Evolutionary conservation across 2,329 filamentous ascomycete species (phyloP), one percentile per base, ranked within the genome.

Genomic region (Alternaria conjuncta): DNA sequence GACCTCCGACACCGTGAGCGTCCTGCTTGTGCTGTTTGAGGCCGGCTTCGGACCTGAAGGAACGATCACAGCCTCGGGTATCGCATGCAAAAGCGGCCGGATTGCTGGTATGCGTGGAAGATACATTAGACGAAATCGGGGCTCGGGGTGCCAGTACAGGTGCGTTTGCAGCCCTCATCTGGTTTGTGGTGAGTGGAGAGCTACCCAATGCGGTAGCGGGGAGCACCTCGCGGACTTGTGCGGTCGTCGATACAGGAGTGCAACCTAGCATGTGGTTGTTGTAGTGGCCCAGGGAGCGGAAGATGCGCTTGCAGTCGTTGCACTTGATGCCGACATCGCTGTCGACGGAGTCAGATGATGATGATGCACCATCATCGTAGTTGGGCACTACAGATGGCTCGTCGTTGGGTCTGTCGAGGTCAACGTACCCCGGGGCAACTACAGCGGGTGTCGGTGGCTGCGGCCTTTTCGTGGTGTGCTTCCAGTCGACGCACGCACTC

Each of bases 221-320:
- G n/a, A 10, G 41, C 6, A 36, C 28, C 28, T 51, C n/a, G 18
- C 20, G 5, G 44, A 20, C 20, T 18, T 41, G 54, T 26, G n/a
- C 3, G 12, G 45, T 2, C 15, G 49, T 36, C 10, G n/a, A 26
- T 21, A 61, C 15, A 23, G 59, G 50, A 15, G 32, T 32, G 45
- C 76, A 78, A n/a, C 64, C 55, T n/a, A 78, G 59, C 9, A 65
- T 44, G 45, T 77, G 75, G n/a, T 60, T 56, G 32, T 66, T 60
- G 50, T 63, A 74, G 7, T 36, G 13, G 10, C 60, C 65, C 47
- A 53, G 11, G 11, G 68, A 74, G 1, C 18, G 13, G 49, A 75
- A 78, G 1, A 11, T n/a, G n/a, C 61, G 66, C 30, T 70, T 71
- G 57, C 75, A 78, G 8, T 55, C 54, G 4, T 54, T 26, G 54